Base-by-base conservation (phyloP, 2,329 filamentous ascomycete genomes). In the Trichothecium sympodiale region DNA sequence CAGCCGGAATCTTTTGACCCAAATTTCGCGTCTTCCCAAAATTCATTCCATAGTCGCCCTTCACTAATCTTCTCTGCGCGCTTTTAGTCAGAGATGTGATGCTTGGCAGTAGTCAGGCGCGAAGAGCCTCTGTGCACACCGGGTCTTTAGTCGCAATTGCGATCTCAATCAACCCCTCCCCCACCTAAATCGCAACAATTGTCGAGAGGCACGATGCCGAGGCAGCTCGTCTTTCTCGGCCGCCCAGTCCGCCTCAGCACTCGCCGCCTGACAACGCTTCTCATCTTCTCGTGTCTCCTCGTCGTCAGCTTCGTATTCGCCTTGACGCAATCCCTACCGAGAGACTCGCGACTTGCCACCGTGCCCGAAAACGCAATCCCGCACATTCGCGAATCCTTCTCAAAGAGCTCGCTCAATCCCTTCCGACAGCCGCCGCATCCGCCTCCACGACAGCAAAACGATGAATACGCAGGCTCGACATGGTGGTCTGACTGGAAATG, bases 401-500 rank as follows among this genome's bases (percentile, higher is more conserved):
- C 65, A 34, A 70, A 62, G 49, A 71, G 58, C 46, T 61, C 64
- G 15, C 58, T 72, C 45, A 80, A 80, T 46, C 81, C 79, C 0
- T 88, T 89, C 55, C 70, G 72, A 29, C 71, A 74, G 29, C 71
- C 77, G 15, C 71, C 77, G 9, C 85, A 93, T 54, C 72, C 77
- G 41, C 82, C 83, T 14, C 74, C 80, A 3, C 71, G 78, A 36
- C 81, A 88, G 55, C 74, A 77, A 43, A 85, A 89, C 55, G 88
- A 84, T 52, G 83, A 81, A 5, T 79, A 74, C 52, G 82, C 80
- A 34, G 83, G 82, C 41, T 79, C 82, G 25, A 79, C 77, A 40
- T 96, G 89, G 89, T 84, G 86, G 60, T 79, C 75, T 43, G 80
- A 94, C 56, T 93, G 82, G 78, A 85, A 81, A 54, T 96, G 88